Base-by-base conservation (phyloP, 129 eudicot species). In the Artemisia argyi region DNA sequence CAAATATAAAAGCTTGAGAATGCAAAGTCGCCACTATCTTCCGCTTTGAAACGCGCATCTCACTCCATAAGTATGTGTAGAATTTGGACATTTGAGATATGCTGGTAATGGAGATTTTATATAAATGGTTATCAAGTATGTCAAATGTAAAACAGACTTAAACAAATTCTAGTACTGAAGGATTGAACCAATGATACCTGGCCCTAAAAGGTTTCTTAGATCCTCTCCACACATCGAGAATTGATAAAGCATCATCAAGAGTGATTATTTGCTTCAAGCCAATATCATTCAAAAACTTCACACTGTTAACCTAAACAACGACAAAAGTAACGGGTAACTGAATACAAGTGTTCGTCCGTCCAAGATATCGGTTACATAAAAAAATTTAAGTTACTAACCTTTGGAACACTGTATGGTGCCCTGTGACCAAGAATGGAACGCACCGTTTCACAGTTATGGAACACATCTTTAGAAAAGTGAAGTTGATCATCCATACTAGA, bases 1-100 rank as follows among this genome's bases (percentile, higher is more conserved):
- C 77, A 76, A 83, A 90, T 51, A 90, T 79, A 64, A 85, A 90
- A 74, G 90, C 81, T 54, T 85, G 84, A 65, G 82, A 78, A 66
- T 24, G 78, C 60, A 90, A 77, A 58, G 67, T 80, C 68, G 85
- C 85, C 58, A 77, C 1, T 42, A 85, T 69, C 66, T 83, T 77
- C 74, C 74, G 79, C 80, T 71, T 82, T 57, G 89, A 85, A 32
- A 61, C 57, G 79, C 80, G 67, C 87, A 85, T 83, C 65, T 72
- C 90, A 42, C 79, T 85, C 95, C 92, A 88, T 46, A 91, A 68
- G 71, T 75, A 86, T 77, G 89, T 60, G 74, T 87, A 91, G 52
- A 91, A 82, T 68, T 80, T 88, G 52, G 85, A 73, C 97, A 91
- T 91, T 65, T 88, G 97, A 57, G 88, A 85, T 49, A 91, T 30